Base-by-base conservation (phyloP, 306 rosid genomes). In the Lotus japonicus region DNA sequence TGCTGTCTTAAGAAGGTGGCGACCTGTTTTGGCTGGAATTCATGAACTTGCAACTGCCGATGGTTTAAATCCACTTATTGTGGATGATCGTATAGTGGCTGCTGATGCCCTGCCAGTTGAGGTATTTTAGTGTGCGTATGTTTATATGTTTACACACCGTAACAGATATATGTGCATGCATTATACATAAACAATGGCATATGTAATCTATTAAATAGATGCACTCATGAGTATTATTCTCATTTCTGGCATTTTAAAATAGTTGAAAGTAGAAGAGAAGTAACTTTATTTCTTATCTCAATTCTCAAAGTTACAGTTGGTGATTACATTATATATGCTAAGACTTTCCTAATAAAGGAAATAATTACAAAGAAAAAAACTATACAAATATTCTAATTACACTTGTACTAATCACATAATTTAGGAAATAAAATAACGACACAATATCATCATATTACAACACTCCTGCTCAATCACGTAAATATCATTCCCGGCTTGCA, bases 41-140 rank as follows among this genome's bases (percentile, higher is more conserved):
- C 96, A 90, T 72, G 99, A 94, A 81, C 97, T 94, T 67, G 92
- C 97, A 55, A 84, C 89, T 74, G 84, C 92, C 60, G 99, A 94
- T 78, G 92, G 96, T 55, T 56, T 74, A 70, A 94, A 94, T 75
- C 99, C 99, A 49, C 86, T 94, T 56, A 87, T 3, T 55, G 87
- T 83, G 48, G 97, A 90, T 74, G 89, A 94, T 72, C 77, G 73
- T 38, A 85, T 83, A 16, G 79, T 90, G 71, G 89, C 89, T 77
- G 85, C 88, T 67, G 96, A 94, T 80, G 77, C 86, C 61, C 75
- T 84, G 62, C 95, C 97, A 38, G 17, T 88, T 67, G 96, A 94
- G 99, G 99, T 90, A 73, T 23, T 57, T 70, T 49, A 18, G 44
- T 64, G 17, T 49, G 58, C 56, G 11, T 67, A 4, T 56, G 26